Conservation (phyloP, 306 rosid species). For the Hippophae gyantsensis region DNA sequence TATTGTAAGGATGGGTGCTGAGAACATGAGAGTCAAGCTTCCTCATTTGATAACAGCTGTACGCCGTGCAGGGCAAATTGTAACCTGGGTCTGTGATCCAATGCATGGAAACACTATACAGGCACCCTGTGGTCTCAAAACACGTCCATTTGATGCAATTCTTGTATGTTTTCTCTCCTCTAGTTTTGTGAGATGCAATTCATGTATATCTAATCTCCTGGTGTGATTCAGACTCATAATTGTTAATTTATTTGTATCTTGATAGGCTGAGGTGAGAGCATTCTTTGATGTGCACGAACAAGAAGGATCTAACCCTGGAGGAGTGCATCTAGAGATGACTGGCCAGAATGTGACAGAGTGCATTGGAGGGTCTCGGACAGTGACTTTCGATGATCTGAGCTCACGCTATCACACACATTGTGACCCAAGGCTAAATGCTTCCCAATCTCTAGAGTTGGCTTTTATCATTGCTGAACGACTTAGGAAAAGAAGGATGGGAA, state of each 20-base stretch:
- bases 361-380: conserved; percentile 67
- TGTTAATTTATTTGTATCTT: neutral
- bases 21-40: conserved; percentile 62
- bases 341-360: conserved; percentile 80
- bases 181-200: too few relatives aligned
- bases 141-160: conserved; percentile 67
- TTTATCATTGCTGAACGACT: conserved; percentile 63
- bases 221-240: too few relatives aligned
- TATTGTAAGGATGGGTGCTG: conserved; percentile 71
- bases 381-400: conserved; percentile 63
- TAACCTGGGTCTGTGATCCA: conserved; percentile 75
- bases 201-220: too few relatives aligned
- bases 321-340: conserved; percentile 70
- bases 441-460: conserved; percentile 67
- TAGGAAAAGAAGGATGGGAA: conserved; percentile 60
- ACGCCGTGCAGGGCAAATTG: conserved; percentile 63
- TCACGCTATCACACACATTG: conserved; percentile 77
- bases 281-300: conserved; percentile 77
- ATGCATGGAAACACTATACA: conserved; percentile 72
- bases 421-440: conserved; percentile 69
- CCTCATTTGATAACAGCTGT: conserved; percentile 74
- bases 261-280: conserved; percentile 67
- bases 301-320: conserved; percentile 76
- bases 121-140: conserved; percentile 74
- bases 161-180: conserved; percentile 32